Conservation (phyloP, 2,329 filamentous ascomycete species). For the Pyrenophora seminiperda region DNA sequence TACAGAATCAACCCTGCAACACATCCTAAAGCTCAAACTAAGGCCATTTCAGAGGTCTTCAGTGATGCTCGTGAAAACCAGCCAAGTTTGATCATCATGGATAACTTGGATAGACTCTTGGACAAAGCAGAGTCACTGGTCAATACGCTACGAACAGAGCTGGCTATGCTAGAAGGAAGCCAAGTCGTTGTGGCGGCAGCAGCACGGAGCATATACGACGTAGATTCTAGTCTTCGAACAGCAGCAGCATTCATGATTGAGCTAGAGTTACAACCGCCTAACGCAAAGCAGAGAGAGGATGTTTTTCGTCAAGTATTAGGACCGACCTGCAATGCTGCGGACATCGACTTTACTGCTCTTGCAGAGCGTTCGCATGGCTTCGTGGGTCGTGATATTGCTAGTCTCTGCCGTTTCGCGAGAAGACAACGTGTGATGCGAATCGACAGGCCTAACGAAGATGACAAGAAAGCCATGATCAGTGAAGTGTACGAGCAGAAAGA, state of each 20-base stretch:
- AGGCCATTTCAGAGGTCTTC: slow-evolving; percentile 70
- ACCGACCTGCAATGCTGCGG: slow-evolving; percentile 57
- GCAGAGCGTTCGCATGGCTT: slow-evolving; percentile 84
- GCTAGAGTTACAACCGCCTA: slow-evolving; percentile 78
- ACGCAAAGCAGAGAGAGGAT: slow-evolving; percentile 69
- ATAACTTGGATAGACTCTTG: slow-evolving; percentile 71
- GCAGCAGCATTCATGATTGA: slow-evolving; percentile 68
- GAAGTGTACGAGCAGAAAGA: slow-evolving; percentile 23
- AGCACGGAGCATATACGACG: slow-evolving; percentile 72
- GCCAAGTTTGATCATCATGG: slow-evolving; percentile 79
- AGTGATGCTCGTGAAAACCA: slow-evolving; percentile 69
- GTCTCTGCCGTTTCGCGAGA: slow-evolving; percentile 63
- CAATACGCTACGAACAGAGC: slow-evolving; percentile 28
- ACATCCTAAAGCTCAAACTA: slow-evolving; percentile 52
- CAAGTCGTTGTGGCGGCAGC: slow-evolving; percentile 76
- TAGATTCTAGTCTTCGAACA: slow-evolving; percentile 71
- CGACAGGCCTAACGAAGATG: slow-evolving; percentile 25
- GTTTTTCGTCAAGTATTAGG: slow-evolving; percentile 64
- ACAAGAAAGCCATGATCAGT: slow-evolving; percentile 30
- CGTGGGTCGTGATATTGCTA: slow-evolving; percentile 76
- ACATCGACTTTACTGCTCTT: slow-evolving; percentile 58
- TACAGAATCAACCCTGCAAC: slow-evolving; percentile 62
- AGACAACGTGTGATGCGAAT: slow-evolving; percentile 32
- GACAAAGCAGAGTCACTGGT: slow-evolving; percentile 40
- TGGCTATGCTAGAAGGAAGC: slow-evolving; percentile 60